Evolutionary conservation across 306 rosid genomes (phyloP).

Genomic region (Rubus idaeus): DNA sequence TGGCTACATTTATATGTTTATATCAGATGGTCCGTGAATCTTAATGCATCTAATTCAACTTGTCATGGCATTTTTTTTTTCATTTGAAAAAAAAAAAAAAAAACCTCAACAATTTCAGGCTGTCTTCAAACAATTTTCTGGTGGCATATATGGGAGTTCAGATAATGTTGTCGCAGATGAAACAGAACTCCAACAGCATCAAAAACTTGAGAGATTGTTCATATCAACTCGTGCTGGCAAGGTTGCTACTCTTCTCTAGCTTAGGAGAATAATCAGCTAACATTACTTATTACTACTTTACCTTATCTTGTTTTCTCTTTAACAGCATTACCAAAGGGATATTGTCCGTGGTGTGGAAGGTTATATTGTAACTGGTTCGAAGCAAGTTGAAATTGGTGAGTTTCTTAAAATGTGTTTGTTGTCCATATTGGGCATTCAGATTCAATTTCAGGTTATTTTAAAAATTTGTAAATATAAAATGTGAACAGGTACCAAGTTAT

Average conservation of each 20-base stretch:
- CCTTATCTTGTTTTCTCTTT: conserved; percentile 17
- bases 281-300: background rate
- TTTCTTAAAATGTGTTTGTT: conserved; percentile 10
- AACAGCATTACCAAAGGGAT: conserved; percentile 84
- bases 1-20: background rate
- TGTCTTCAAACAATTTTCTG: conserved; percentile 80
- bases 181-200: conserved; percentile 75
- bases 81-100: too few relatives aligned
- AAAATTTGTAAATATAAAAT: conserved; percentile 12
- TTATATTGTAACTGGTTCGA: conserved; percentile 82
- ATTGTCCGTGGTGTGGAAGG: conserved; percentile 89
- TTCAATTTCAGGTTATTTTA: conserved; percentile 5
- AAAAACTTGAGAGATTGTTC: conserved; percentile 75
- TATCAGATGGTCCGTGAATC: background rate
- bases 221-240: conserved; percentile 88
- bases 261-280: conserved; percentile 9
- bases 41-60: background rate
- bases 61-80: too few relatives aligned
- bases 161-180: conserved; percentile 68
- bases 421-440: conserved; percentile 20
- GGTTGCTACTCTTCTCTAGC: conserved; percentile 43
- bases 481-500: conserved; percentile 75
- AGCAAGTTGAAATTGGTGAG: conserved; percentile 78
- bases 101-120: conserved; percentile 36
- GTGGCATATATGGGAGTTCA: conserved; percentile 81